Base-by-base conservation (phyloP, 495 filamentous ascomycete species). In the Aspergillus sclerotioniger region DNA sequence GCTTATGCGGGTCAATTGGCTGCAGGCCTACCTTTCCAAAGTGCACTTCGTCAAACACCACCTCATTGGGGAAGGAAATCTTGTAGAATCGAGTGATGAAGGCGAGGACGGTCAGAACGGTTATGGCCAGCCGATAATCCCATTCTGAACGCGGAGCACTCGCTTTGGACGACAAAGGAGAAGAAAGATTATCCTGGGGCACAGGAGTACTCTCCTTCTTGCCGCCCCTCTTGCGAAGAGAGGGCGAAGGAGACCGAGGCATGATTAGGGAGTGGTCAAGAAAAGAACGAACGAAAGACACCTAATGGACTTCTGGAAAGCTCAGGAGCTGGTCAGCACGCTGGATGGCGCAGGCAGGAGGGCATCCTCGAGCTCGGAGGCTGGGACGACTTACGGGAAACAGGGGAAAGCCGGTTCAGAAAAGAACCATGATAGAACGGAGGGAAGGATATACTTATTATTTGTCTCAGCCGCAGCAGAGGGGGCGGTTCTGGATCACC, bases 21-120 rank as follows among this genome's bases (percentile, higher is more conserved):
- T 17, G 19, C 32, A 35, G 20, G 55, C 80, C 62, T 81, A 96
- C 94, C 88, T 99, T 99, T 76, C 94, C 94, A 74, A 99, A 99
- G 75, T 99, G 94, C 47, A 99, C 94, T 74, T 99, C 94, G 64
- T 99, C 94, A 69, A 99, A 99, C 39, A 99, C 95, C 25, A 99
- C 94, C 74, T 97, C 87, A 68, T 94, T 88, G 10, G 94, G 94
- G 74, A 96, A 91, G 57, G 81, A 88, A 69, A 99, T 96, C 54
- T 90, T 92, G 81, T 87, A 98, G 76, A 98, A 99, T 60, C 94
- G 81, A 28, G 94, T 97, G 53, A 90, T 69, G 69, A 98, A 98
- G 49, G 92, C 93, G 62, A 95, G 67, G 43, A 82, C 65, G 7
- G 93, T 98, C 66, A 98, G 84, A 62, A 96, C 69, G 37, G 72